Conservation (phyloP, 176 grass and related monocot species). For the Saccharum spontaneum region DNA sequence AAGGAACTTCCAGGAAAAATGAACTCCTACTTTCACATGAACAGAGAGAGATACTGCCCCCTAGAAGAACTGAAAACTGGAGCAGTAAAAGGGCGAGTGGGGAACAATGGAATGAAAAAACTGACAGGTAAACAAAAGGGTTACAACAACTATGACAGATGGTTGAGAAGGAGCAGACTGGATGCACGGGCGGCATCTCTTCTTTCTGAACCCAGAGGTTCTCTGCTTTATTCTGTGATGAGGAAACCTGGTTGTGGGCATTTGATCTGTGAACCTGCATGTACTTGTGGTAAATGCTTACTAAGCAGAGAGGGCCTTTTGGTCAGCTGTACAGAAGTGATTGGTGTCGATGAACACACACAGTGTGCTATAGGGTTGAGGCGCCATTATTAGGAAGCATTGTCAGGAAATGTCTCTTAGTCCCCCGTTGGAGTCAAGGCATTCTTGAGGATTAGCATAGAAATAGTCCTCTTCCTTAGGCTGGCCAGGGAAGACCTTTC, state of each 20-base stretch:
- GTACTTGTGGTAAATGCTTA: conserved; percentile 32
- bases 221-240: conserved; percentile 45
- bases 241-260: conserved; percentile 3
- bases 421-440: conserved; percentile 34
- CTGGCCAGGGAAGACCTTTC: conserved; percentile 54
- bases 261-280: conserved; percentile 22
- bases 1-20: conserved; percentile 16
- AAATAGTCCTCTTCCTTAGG: conserved; percentile 98
- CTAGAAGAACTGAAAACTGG: neutral
- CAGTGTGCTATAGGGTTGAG: neutral
- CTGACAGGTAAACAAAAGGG: conserved; percentile 15
- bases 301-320: conserved; percentile 9
- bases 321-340: conserved; percentile 43
- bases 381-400: neutral
- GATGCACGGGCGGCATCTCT: neutral
- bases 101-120: neutral
- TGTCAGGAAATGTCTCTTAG: conserved; percentile 37
- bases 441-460: conserved; percentile 90
- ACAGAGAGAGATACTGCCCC: neutral
- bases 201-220: neutral
- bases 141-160: conserved; percentile 20
- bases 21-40: conserved; percentile 6
- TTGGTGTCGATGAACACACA: neutral
- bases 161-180: conserved; percentile 21
- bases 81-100: neutral